A percentile compares a stretch with the other conserved stretches of the same genome.
Conservation (phyloP, 2,329 filamentous ascomycete species). For the Pseudogymnoascus destructans region DNA sequence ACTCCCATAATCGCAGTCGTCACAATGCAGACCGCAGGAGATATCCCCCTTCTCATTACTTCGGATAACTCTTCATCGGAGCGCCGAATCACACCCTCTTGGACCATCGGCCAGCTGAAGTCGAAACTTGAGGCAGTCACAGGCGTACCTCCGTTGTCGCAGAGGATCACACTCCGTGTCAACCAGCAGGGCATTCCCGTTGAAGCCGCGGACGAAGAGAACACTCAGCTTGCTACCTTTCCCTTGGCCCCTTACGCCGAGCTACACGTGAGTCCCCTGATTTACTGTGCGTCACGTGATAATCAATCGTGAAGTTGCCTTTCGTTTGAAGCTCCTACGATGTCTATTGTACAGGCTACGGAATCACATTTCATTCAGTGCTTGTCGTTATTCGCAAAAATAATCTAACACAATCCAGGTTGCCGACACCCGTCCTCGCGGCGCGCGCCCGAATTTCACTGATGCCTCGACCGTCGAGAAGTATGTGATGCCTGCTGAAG, state of each 20-base stretch:
- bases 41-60: slow-evolving; percentile 61
- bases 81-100: slow-evolving; percentile 81
- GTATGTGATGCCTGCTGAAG: slow-evolving; percentile 72
- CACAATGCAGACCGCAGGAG: slow-evolving; percentile 41
- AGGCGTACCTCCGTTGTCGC: slow-evolving; percentile 69
- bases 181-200: slow-evolving; percentile 50
- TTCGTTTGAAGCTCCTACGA: neutral
- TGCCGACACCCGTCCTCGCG: slow-evolving; percentile 63
- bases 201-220: slow-evolving; percentile 61
- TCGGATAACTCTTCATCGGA: slow-evolving; percentile 73
- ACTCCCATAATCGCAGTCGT: slow-evolving; percentile 4
- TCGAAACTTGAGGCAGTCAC: slow-evolving; percentile 84
- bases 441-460: slow-evolving; percentile 64
- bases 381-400: neutral
- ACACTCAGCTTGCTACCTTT: slow-evolving; percentile 48
- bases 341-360: no score
- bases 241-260: slow-evolving; percentile 63
- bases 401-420: slow-evolving; percentile 40
- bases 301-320: neutral
- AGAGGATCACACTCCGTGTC: slow-evolving; percentile 61
- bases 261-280: slow-evolving; percentile 52
- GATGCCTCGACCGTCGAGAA: slow-evolving; percentile 75
- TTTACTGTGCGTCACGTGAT: neutral
- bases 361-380: neutral
- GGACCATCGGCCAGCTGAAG: slow-evolving; percentile 77